These are phyloP conservation scores for Metarhizium brunneum DNA, from an alignment of 2,329 filamentous ascomycete species.

Conservation along the genomic window DNA sequence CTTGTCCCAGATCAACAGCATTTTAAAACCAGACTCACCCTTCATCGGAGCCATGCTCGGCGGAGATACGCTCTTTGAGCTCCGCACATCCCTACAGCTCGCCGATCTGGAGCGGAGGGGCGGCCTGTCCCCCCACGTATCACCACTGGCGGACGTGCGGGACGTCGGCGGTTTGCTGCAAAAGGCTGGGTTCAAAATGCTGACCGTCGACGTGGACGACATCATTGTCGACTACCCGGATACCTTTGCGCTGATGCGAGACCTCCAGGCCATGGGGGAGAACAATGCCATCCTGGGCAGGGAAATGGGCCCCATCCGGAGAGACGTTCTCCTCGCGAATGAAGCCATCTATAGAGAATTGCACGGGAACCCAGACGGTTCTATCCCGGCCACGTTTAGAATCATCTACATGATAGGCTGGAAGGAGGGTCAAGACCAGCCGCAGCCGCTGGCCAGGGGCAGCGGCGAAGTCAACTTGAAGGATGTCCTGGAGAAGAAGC, in stretches of 20 bases:
- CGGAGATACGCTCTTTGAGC: conserved; percentile 86
- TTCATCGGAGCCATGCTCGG: conserved; percentile 96
- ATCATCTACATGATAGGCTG: conserved; percentile 99
- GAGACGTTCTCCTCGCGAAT: conserved; percentile 78
- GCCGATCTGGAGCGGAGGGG: conserved; percentile 84
- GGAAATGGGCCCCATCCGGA: conserved; percentile 66
- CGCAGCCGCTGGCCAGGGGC: conserved; percentile 71
- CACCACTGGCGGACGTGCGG: conserved; percentile 81
- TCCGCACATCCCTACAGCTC: conserved; percentile 86
- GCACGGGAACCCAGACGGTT: conserved; percentile 72
- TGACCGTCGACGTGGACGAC: conserved; percentile 96
- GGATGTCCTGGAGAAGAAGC: conserved; percentile 55
- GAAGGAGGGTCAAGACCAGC: conserved; percentile 75
- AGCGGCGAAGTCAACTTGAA: conserved; percentile 84
- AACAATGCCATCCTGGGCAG: conserved; percentile 80
- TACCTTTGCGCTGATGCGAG: conserved; percentile 82
- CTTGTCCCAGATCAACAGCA: conserved; percentile 72
- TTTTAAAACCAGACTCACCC: conserved; percentile 82
- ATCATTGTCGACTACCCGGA: conserved; percentile 92
- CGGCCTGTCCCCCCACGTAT: conserved; percentile 86
- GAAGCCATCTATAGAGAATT: conserved; percentile 83
- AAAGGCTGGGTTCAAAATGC: conserved; percentile 83
- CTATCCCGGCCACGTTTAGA: conserved; percentile 82
- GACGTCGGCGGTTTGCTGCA: conserved; percentile 84
- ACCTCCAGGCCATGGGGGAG: conserved; percentile 95